Evolutionary conservation across 148 eudicot species (phyloP), one percentile per base, ranked within the genome.

Genomic region (Silene conica): DNA sequence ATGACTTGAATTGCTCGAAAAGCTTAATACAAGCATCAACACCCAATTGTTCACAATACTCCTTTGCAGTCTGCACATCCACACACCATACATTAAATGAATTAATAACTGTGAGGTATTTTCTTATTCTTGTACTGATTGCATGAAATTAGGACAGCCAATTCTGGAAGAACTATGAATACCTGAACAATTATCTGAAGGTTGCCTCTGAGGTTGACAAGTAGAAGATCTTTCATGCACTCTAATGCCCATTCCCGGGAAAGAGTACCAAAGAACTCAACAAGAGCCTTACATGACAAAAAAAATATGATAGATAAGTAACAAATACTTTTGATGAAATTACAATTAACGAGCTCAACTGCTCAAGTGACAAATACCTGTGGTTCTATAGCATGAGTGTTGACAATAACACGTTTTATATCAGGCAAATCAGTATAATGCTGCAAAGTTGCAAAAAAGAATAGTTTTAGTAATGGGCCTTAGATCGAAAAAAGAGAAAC

Each of bases 121-220:
- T 48, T 65, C 14, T 63, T 3, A 72, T 43, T 2, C 10, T 45
- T 71, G 52, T n/a, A 13, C 3, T 14, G 25, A 8, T 25, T 74
- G 70, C 28, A 8, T 15, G 65, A 46, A 41, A 20, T 59, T 19
- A 25, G 31, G 23, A 48, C 6, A 60, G 4, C 11, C 18, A 6
- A 52, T n/a, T n/a, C n/a, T n/a, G n/a, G n/a, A n/a, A n/a, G n/a
- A n/a, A n/a, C n/a, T 55, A 64, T 62, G 15, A 62, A 50, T 82
- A 91, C 97, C 91, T 91, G 97, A 70, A 91, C 97, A 86, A 91
- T 89, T 72, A 91, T 91, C 84, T 91, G 97, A 81, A 91, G 97
- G 81, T 91, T 91, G 77, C 93, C 97, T 82, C 91, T 86, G 12
- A 91, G 80, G 81, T 91, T 89, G 73, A 86, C 94, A 75, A 92